Base-by-base conservation (phyloP, 140 eudicot species). In the Senecio squalidus region DNA sequence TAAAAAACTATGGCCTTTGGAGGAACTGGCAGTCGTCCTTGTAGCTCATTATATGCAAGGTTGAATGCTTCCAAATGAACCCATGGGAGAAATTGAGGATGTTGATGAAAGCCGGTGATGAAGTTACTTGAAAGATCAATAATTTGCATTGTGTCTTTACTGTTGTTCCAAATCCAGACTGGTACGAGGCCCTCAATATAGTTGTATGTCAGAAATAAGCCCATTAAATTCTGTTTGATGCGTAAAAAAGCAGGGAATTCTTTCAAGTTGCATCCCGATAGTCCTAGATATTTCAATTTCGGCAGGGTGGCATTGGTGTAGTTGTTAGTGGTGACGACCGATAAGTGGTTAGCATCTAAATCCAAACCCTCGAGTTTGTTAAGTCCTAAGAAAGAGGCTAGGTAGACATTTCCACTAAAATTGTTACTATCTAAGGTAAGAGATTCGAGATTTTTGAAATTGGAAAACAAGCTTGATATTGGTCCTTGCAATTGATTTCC, bases 231-330 rank as follows among this genome's bases (percentile, higher is more conserved):
- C 20, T 41, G 53, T 60, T 60, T 75, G 31, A 38, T 54, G 9
- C 47, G 55, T 9, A 77, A 51, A 31, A 79, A 74, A 8, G 57
- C 6, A 6, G 80, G 80, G 59, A 74, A 69, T 39, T 78, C 68
- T 7, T 27, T 70, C 24, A 71, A 25, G 64, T 65, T 74, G 70
- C 80, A 78, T 4, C 55, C 60, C 15, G 43, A 22, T 4, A 77
- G 45, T 8, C 9, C 54, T 26, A 72, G 13, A 14, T 6, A n/a
- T 1, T 25, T 34, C 41, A 77, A 23, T 43, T 55, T 15, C 9
- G 71, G 72, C 8, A 60, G 34, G 36, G 68, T 61, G 17, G 5
- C 26, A 41, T 72, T 15, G 18, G 47, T 55, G 45, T 41, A 62
- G 62, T 65, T 69, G 14, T 22, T 26, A 0, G 55, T 68, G 34